phyloP scores from a whole-genome alignment of 148 eudicot genomes.

The Silene uniflora region DNA sequence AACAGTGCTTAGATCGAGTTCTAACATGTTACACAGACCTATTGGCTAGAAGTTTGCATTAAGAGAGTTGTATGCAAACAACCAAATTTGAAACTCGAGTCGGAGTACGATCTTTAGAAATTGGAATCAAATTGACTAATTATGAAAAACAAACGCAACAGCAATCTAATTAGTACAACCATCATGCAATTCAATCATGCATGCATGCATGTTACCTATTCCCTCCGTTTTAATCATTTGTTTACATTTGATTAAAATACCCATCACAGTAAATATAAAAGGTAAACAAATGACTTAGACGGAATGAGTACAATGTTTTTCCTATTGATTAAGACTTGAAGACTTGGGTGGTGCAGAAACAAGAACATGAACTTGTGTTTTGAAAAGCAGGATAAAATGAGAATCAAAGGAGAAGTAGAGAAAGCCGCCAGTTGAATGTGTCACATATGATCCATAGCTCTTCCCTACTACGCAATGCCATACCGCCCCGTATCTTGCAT shows the following conservation, averaged over 20 bases:
- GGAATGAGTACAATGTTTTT: too few species aligned
- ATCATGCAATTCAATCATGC: too few species aligned
- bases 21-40: not conserved
- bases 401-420: conserved; percentile 25
- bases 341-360: not conserved
- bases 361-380: conserved; percentile 19
- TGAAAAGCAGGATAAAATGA: conserved; percentile 18
- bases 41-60: too few species aligned
- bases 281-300: too few species aligned
- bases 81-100: not conserved
- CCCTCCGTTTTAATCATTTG: too few species aligned
- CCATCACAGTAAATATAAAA: too few species aligned
- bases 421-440: conserved; percentile 19
- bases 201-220: not conserved
- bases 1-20: too few species aligned
- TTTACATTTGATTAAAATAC: too few species aligned
- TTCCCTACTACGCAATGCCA: conserved; percentile 26
- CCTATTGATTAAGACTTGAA: not conserved
- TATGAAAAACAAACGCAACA: not conserved
- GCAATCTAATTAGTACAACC: not conserved
- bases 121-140: not conserved
- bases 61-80: too few species aligned
- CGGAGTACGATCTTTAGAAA: not conserved
- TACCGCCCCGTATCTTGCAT: conserved; percentile 19
- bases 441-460: conserved; percentile 24